Evolutionary conservation across 768 basidiomycete genomes (phyloP).

Genomic region (Calvatia gigantea): DNA sequence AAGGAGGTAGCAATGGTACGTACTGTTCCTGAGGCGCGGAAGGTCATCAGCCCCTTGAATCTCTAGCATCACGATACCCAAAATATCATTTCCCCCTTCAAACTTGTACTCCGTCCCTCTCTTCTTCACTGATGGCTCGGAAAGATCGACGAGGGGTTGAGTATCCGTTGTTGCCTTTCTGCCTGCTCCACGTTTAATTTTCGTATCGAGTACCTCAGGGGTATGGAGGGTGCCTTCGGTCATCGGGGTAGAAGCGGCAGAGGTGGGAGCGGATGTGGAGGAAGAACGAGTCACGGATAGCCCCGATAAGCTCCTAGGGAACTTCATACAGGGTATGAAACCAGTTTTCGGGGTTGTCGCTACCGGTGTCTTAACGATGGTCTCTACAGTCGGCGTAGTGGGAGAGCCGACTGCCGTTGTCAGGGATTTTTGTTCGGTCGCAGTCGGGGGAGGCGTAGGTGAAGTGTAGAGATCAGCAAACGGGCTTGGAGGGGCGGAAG

Average conservation of each 20-base stretch:
- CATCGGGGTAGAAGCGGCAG: not conserved
- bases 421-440: not conserved
- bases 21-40: conserved; percentile 84
- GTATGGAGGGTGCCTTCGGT: not conserved
- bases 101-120: conserved; percentile 45
- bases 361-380: conserved; percentile 16
- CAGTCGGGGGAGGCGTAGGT: too few species aligned
- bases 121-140: conserved; percentile 18
- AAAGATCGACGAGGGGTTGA: not conserved
- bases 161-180: conserved; percentile 11
- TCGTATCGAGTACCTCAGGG: not conserved
- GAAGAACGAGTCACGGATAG: conserved; percentile 11
- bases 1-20: conserved; percentile 26
- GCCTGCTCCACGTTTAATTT: not conserved
- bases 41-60: conserved; percentile 81
- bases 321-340: conserved; percentile 21
- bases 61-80: conserved; percentile 95
- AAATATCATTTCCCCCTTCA: conserved; percentile 70
- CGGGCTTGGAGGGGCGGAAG: too few species aligned
- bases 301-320: conserved; percentile 14
- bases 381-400: conserved; percentile 19
- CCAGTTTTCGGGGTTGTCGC: conserved; percentile 15
- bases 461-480: too few species aligned
- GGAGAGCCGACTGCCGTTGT: conserved; percentile 14
- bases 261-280: too few species aligned